Percentiles rank a stretch among this genome's conserved stretches.
Conservation (phyloP, 495 filamentous ascomycete genomes). For the Daldinia bambusicola region DNA sequence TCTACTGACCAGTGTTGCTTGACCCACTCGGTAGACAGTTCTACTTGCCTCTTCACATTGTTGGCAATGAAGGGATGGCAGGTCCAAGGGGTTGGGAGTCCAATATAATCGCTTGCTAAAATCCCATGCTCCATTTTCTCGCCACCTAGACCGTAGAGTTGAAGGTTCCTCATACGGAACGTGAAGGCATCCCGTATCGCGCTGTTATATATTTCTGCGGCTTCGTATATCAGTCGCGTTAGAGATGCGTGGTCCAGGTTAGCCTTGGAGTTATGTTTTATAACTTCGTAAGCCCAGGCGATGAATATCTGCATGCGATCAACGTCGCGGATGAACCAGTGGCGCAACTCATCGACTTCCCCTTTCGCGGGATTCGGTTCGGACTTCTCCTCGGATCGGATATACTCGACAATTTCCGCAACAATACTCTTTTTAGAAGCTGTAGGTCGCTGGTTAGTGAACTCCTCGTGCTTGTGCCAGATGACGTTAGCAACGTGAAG, state of each 20-base stretch:
- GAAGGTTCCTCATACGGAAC: slow-evolving; percentile 74
- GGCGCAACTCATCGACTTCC: slow-evolving; percentile 76
- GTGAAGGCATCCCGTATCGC: slow-evolving; percentile 76
- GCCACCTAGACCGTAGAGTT: slow-evolving; percentile 73
- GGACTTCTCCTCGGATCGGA: slow-evolving; percentile 76
- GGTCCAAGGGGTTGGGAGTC: slow-evolving; percentile 83
- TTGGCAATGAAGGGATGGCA: slow-evolving; percentile 69
- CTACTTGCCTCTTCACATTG: slow-evolving; percentile 64
- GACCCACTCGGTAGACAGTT: slow-evolving; percentile 55
- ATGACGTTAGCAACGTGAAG: slow-evolving; percentile 82
- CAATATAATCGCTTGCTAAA: slow-evolving; percentile 66
- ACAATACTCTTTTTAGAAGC: slow-evolving; percentile 67
- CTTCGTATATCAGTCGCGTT: slow-evolving; percentile 71
- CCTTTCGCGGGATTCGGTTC: slow-evolving; percentile 64
- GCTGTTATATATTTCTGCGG: slow-evolving; percentile 78
- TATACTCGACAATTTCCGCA: slow-evolving; percentile 71
- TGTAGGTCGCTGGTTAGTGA: slow-evolving; percentile 55
- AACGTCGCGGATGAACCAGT: slow-evolving; percentile 84
- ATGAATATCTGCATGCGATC: slow-evolving; percentile 77
- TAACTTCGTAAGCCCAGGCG: slow-evolving; percentile 76
- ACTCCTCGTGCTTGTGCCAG: slow-evolving; percentile 79
- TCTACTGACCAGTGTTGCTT: slow-evolving; percentile 45
- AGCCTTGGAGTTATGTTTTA: slow-evolving; percentile 71
- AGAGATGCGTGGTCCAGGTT: slow-evolving; percentile 60
- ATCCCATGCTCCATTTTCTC: slow-evolving; percentile 74